Percentiles rank a stretch among this genome's conserved stretches.
Conservation (phyloP, 2,329 filamentous ascomycete species). For the Pestalotiopsis fici region DNA sequence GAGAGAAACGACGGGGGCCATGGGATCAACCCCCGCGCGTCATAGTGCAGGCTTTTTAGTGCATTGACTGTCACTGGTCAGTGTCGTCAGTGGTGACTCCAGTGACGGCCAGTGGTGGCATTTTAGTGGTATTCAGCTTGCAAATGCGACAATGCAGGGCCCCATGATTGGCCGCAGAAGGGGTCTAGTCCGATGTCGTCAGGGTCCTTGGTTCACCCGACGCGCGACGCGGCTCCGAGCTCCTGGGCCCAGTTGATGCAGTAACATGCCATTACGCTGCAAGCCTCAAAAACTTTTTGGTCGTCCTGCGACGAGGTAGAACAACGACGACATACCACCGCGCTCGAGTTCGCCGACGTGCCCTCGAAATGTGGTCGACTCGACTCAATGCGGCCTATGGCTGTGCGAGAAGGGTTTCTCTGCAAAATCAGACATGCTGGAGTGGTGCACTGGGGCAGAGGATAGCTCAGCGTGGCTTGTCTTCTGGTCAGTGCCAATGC, state of each 20-base stretch:
- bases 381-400: constrained; percentile 21
- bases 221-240: constrained; percentile 1
- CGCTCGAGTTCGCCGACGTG: neutral
- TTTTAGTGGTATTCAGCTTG: neutral
- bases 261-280: neutral
- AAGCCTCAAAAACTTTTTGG: neutral
- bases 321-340: neutral
- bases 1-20: neutral
- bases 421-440: neutral
- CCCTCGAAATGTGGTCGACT: constrained; percentile 26
- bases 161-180: neutral
- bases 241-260: neutral
- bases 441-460: constrained; percentile 8
- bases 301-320: neutral
- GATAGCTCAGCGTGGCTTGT: constrained; percentile 19
- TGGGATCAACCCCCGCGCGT: neutral
- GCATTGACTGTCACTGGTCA: neutral
- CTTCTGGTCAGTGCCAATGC: constrained; percentile 21
- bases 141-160: neutral
- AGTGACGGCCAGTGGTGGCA: neutral
- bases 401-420: constrained; percentile 13
- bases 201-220: neutral
- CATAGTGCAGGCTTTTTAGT: neutral
- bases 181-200: neutral
- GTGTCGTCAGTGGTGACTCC: too few species aligned